Base-by-base conservation (phyloP, 176 grass and related monocot species). In the Chrysopogon serrulatus region DNA sequence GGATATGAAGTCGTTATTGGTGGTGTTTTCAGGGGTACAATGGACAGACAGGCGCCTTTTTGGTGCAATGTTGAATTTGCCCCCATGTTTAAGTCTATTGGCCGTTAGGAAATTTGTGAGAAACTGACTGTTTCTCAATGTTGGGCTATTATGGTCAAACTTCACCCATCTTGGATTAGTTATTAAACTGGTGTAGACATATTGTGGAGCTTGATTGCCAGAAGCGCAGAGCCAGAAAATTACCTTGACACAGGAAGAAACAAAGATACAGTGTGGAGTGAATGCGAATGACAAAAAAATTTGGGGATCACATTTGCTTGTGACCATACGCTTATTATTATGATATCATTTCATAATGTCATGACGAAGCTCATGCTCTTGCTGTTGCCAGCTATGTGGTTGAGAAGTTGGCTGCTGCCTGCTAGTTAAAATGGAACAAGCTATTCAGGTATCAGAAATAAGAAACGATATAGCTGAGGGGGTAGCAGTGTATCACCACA, bases 321-420 rank as follows among this genome's bases (percentile, higher is more conserved):
- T 62, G 26, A 13, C 15, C 80, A 61, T 61, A 73, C 80, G 24
- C 7, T 34, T 5, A 6, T 53, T 35, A 8, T 24, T 40, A 19
- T 24, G 0, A 26, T 47, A 4, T 41, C 36, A 41, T 73, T 48
- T 40, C 16, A 28, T 13, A 23, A 10, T 47, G 21, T 66, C 60
- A n/a, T 19, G 48, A 39, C 32, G 5, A 5, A 51, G 49, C 42
- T 65, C 17, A 40, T 79, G 16, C 21, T 7, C 36, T 41, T 31
- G 3, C 5, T 74, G 48, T 53, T 74, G 26, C 30, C 33, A 51
- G 17, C 4, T 48, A 11, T 19, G n/a, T 43, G 21, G 24, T 34
- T 33, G 57, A 54, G 17, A 54, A 74, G 57, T 80, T 86, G 17
- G 28, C 63, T 76, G 21, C 75, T 86, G 17, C 21, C 63, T 76